A percentile compares a stretch with the other conserved stretches of the same genome.
Conservation (phyloP, 2,329 filamentous ascomycete genomes). For the Fusarium chaquense region DNA sequence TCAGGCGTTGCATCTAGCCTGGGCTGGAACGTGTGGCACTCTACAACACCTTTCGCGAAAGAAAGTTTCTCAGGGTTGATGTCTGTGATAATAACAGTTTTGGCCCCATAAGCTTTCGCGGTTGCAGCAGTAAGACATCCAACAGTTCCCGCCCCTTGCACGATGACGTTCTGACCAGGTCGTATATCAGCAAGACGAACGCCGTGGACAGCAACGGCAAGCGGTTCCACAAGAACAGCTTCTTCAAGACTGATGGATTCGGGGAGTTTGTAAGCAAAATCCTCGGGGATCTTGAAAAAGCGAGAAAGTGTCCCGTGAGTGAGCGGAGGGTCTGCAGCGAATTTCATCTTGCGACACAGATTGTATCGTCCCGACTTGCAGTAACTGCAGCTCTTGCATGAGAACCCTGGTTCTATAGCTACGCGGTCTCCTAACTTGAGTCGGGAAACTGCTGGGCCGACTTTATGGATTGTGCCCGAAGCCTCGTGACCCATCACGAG, state of each 20-base stretch:
- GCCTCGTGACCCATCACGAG: constrained; percentile 78
- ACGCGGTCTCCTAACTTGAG: constrained; percentile 83
- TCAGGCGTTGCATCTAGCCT: constrained; percentile 1
- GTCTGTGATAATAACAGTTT: constrained; percentile 55
- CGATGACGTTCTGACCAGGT: constrained; percentile 82
- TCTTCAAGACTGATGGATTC: constrained; percentile 81
- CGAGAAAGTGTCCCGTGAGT: constrained; percentile 85
- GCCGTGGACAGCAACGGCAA: constrained; percentile 87
- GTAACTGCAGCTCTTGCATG: constrained; percentile 80
- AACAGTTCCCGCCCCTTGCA: constrained; percentile 89
- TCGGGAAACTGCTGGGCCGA: constrained; percentile 71
- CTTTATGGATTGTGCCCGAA: constrained; percentile 79
- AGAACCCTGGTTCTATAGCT: constrained; percentile 90
- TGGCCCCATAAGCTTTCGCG: constrained; percentile 83
- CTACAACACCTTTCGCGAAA: constrained; percentile 29
- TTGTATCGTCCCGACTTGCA: constrained; percentile 91
- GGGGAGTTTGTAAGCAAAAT: constrained; percentile 93
- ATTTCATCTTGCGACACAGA: constrained; percentile 86
- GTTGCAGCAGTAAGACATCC: constrained; percentile 89
- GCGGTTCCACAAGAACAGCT: constrained; percentile 88
- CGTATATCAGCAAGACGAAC: constrained; percentile 76
- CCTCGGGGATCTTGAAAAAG: constrained; percentile 84
- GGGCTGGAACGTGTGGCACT: constrained; percentile 13
- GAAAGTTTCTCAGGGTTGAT: constrained; percentile 34
- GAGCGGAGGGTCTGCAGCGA: constrained; percentile 92